phyloP scores from a whole-genome alignment of 495 filamentous ascomycete species.

The Penicillium ochrochloron region DNA sequence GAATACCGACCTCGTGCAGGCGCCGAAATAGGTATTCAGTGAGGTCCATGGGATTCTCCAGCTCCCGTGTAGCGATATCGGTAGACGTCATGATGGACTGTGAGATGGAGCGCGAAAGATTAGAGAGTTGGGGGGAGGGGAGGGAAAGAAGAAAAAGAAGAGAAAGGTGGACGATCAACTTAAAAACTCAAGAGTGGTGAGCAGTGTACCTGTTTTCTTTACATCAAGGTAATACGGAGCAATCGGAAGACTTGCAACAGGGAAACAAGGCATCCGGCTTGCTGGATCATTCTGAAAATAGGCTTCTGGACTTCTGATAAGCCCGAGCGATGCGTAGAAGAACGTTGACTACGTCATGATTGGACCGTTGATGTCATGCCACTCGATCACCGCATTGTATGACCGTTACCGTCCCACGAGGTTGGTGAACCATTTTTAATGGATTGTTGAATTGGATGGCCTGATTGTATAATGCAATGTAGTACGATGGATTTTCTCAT shows the following conservation, averaged over 20 bases:
- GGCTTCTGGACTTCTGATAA: slow-evolving; percentile 1
- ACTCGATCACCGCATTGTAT: slow-evolving; percentile 8
- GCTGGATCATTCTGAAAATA: slow-evolving; percentile 1
- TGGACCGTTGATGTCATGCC: slow-evolving; percentile 46
- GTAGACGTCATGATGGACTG: slow-evolving; percentile 44
- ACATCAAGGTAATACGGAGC: slow-evolving; percentile 10
- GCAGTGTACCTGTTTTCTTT: slow-evolving; percentile 1
- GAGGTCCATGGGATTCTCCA: slow-evolving; percentile 60
- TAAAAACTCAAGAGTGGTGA: neutral
- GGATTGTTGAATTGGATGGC: neutral
- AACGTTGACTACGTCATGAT: slow-evolving; percentile 37
- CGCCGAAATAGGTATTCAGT: slow-evolving; percentile 67
- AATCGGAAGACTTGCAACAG: slow-evolving; percentile 16
- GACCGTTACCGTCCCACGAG: neutral
- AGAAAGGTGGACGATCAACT: neutral
- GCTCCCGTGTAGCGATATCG: slow-evolving; percentile 58
- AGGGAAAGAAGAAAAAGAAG: neutral
- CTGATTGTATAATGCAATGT: neutral
- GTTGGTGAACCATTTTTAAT: neutral
- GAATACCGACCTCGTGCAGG: slow-evolving; percentile 64
- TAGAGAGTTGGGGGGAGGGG: slow-evolving; percentile 4
- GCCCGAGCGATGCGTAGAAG: slow-evolving; percentile 5
- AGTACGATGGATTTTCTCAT: neutral
- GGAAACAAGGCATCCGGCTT: slow-evolving; percentile 18
- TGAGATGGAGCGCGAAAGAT: neutral